These are phyloP conservation scores for Bryum argenteum DNA, from an alignment of 225 moss, liverwort and hornwort species.

Conservation along the genomic window DNA sequence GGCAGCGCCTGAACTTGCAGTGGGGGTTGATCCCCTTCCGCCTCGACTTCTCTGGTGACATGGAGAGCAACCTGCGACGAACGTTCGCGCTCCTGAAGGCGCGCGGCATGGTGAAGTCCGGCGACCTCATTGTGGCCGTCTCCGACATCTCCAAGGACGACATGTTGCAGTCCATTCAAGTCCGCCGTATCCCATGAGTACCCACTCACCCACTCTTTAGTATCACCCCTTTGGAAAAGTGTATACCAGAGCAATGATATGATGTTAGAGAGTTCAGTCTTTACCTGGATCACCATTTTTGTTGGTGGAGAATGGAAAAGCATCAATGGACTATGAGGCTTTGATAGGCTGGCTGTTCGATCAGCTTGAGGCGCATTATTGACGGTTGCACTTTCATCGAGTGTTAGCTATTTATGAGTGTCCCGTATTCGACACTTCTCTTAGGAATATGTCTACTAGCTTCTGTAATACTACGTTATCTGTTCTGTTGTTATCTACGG, in stretches of 20 bases:
- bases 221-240: too few relatives aligned
- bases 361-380: too few relatives aligned
- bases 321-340: not conserved
- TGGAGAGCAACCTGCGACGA: constrained; percentile 91
- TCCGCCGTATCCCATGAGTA: constrained; percentile 79
- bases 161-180: constrained; percentile 89
- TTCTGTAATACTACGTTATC: too few relatives aligned
- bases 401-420: too few relatives aligned
- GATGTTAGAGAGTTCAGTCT: too few relatives aligned
- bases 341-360: too few relatives aligned
- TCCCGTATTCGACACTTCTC: too few relatives aligned
- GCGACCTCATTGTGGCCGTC: constrained; percentile 91
- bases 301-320: not conserved
- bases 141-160: constrained; percentile 80
- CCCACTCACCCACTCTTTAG: too few relatives aligned
- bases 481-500: too few relatives aligned
- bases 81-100: constrained; percentile 89
- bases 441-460: too few relatives aligned
- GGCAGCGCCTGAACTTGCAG: constrained; percentile 87
- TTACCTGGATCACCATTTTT: not conserved
- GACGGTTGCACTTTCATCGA: too few relatives aligned
- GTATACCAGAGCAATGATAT: too few relatives aligned
- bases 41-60: constrained; percentile 89
- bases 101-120: constrained; percentile 97
- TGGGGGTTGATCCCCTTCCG: constrained; percentile 99